Evolutionary conservation across 2,329 filamentous ascomycete species (phyloP).

Genomic region (Aspergillus arachidicola): DNA sequence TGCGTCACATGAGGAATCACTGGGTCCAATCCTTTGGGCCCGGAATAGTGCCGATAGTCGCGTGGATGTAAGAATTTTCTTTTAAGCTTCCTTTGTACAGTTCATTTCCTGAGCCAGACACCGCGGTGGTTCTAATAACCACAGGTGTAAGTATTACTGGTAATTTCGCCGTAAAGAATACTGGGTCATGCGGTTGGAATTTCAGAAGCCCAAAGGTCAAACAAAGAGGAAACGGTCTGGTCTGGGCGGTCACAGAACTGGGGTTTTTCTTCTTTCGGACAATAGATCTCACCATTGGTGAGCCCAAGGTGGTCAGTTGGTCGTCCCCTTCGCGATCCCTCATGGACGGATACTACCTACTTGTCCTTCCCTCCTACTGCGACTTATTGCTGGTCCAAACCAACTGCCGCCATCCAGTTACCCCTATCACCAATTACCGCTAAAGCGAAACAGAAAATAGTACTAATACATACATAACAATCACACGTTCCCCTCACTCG

Average conservation of each 20-base stretch:
- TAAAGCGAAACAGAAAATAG: slow-evolving; percentile 5
- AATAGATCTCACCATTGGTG: neutral
- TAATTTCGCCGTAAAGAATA: neutral
- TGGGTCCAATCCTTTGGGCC: slow-evolving; percentile 4
- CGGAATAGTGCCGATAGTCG: neutral
- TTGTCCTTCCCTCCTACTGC: neutral
- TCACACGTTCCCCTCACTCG: slow-evolving; percentile 8
- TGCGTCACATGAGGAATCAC: slow-evolving; percentile 5
- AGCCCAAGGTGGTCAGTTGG: neutral
- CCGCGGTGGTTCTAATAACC: neutral
- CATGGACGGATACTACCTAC: neutral
- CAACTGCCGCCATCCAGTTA: neutral
- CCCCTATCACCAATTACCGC: slow-evolving; percentile 3
- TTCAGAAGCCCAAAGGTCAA: neutral
- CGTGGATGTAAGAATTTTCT: slow-evolving; percentile 5
- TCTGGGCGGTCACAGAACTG: slow-evolving; percentile 12
- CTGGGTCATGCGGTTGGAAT: neutral
- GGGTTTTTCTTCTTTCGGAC: neutral
- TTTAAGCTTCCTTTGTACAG: slow-evolving; percentile 2
- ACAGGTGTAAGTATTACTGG: neutral
- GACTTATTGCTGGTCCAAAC: neutral
- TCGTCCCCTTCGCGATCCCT: neutral
- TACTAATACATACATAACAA: neutral
- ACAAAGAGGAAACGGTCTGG: neutral
- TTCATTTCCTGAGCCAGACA: neutral